These are phyloP conservation scores for Colletotrichum navitas DNA, from an alignment of 2,329 filamentous ascomycete species.

Conservation along the genomic window DNA sequence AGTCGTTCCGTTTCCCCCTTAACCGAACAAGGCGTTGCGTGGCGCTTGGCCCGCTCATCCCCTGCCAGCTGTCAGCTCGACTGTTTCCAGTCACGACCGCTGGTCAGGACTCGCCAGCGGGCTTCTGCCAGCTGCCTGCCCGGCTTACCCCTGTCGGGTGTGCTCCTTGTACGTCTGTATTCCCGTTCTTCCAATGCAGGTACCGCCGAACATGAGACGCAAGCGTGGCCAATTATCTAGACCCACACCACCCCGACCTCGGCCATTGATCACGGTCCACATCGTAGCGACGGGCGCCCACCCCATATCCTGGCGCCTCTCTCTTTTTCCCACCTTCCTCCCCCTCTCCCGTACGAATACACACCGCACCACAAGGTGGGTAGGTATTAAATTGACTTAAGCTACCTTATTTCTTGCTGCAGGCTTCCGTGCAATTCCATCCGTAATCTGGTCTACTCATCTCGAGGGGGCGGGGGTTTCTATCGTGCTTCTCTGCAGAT, in stretches of 20 bases:
- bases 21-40: neutral
- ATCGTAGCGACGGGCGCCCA: conserved; percentile 34
- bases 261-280: conserved; percentile 14
- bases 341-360: neutral
- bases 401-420: neutral
- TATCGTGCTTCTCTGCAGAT: conserved; percentile 6
- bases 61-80: conserved; percentile 1
- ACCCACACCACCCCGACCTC: conserved; percentile 2
- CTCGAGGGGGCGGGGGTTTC: neutral
- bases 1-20: conserved; percentile 18
- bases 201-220: conserved; percentile 42
- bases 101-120: neutral
- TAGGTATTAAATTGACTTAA: neutral
- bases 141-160: conserved; percentile 21
- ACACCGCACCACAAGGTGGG: neutral
- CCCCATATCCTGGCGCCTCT: neutral
- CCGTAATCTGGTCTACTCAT: neutral
- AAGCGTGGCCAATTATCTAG: conserved; percentile 33
- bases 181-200: conserved; percentile 41
- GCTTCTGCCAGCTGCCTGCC: conserved; percentile 18
- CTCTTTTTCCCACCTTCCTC: neutral
- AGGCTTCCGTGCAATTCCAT: neutral
- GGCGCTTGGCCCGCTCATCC: neutral
- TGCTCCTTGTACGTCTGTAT: conserved; percentile 13
- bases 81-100: too few species aligned